These are phyloP conservation scores for Exophiala dermatitidis DNA, from an alignment of 2,329 filamentous ascomycete species.

Conservation along the genomic window DNA sequence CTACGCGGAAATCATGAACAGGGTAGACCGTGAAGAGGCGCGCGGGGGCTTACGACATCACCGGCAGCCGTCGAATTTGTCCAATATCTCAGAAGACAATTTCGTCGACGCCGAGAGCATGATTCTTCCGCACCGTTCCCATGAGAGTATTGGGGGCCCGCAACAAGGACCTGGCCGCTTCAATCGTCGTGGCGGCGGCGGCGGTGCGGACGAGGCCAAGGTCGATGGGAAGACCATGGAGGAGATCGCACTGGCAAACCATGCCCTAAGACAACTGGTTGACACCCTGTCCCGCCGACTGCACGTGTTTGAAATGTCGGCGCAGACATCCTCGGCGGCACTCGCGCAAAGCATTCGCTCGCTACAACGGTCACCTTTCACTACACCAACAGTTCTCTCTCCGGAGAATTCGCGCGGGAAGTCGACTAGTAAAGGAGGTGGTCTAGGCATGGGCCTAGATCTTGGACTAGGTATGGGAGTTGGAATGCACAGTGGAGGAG, in stretches of 20 bases:
- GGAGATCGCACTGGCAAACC: constrained; percentile 82
- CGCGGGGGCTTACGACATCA: constrained; percentile 27
- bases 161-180: constrained; percentile 25
- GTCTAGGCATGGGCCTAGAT: no score
- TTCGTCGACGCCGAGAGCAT: constrained; percentile 83
- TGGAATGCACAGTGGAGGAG: background rate
- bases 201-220: constrained; percentile 11
- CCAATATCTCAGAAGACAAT: constrained; percentile 68
- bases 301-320: constrained; percentile 88
- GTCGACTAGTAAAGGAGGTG: constrained; percentile 1
- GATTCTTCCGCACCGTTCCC: constrained; percentile 29
- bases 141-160: constrained; percentile 29
- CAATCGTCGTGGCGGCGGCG: constrained; percentile 27
- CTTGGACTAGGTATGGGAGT: no score
- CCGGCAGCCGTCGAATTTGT: constrained; percentile 36
- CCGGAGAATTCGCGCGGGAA: constrained; percentile 27
- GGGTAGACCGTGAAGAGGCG: constrained; percentile 40
- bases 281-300: constrained; percentile 81
- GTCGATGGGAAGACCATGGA: constrained; percentile 62
- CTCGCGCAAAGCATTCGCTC: constrained; percentile 70
- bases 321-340: constrained; percentile 77
- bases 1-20: constrained; percentile 77
- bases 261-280: constrained; percentile 72
- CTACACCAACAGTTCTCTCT: constrained; percentile 16
- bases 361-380: constrained; percentile 34